Percentiles rank a stretch among this genome's conserved stretches.
phyloP scores from a whole-genome alignment of 768 basidiomycete genomes.

The Boletales sp. region DNA sequence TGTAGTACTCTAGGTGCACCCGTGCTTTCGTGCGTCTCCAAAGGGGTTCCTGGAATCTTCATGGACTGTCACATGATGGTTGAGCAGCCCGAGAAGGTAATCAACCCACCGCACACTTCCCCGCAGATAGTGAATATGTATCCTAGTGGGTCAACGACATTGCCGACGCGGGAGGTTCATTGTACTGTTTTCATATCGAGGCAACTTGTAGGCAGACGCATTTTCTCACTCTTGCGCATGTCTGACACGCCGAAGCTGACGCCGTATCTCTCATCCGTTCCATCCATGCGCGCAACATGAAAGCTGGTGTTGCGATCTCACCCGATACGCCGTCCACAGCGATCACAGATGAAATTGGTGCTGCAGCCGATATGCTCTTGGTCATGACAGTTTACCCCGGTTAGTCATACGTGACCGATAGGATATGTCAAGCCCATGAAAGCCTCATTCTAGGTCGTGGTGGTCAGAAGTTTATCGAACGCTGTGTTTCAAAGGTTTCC shows the following conservation, averaged over 20 bases:
- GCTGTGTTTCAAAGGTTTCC: slow-evolving; percentile 89
- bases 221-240: slow-evolving; percentile 10
- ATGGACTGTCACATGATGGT: slow-evolving; percentile 99
- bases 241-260: slow-evolving; percentile 45
- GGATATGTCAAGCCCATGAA: background rate
- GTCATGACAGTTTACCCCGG: slow-evolving; percentile 99
- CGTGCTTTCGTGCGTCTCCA: slow-evolving; percentile 78
- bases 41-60: slow-evolving; percentile 89
- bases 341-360: slow-evolving; percentile 82
- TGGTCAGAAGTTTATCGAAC: slow-evolving; percentile 93
- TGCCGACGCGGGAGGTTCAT: slow-evolving; percentile 89
- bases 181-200: slow-evolving; percentile 97
- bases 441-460: slow-evolving; percentile 59
- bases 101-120: background rate
- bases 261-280: slow-evolving; percentile 72
- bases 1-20: slow-evolving; percentile 62
- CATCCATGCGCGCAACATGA: slow-evolving; percentile 85
- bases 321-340: slow-evolving; percentile 88
- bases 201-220: slow-evolving; percentile 63
- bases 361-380: slow-evolving; percentile 87
- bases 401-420: slow-evolving; percentile 22
- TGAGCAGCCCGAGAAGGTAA: slow-evolving; percentile 81
- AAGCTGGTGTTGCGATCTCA: slow-evolving; percentile 93
- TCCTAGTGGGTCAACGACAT: slow-evolving; percentile 93
- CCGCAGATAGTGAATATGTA: background rate